A percentile compares a stretch with the other conserved stretches of the same genome.
Conservation (phyloP, 345 rosid genomes). For the Corchorus olitorius region DNA sequence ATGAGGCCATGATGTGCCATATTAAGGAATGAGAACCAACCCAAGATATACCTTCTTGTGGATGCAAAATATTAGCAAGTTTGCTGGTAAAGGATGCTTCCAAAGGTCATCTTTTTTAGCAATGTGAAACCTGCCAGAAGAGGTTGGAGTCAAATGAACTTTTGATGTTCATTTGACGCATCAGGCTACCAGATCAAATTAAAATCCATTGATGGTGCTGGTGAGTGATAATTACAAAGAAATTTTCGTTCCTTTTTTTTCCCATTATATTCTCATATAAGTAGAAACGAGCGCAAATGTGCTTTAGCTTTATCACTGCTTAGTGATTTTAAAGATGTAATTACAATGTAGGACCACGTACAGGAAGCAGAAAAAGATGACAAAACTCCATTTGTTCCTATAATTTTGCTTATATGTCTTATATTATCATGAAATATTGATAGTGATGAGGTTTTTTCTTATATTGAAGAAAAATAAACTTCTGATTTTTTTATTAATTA, state of each 20-base stretch:
- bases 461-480: background rate
- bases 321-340: too few species aligned
- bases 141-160: conserved; percentile 7
- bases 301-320: background rate
- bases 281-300: background rate
- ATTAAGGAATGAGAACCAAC: background rate
- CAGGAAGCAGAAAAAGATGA: background rate
- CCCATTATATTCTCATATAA: background rate
- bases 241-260: background rate
- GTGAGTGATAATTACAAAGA: conserved; percentile 6
- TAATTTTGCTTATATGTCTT: conserved; percentile 2
- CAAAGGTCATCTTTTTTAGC: background rate
- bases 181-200: background rate
- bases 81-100: background rate
- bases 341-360: background rate
- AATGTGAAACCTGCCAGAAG: conserved; percentile 4
- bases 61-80: background rate
- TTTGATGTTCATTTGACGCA: background rate
- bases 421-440: background rate
- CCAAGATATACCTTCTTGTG: background rate
- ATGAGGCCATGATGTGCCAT: background rate
- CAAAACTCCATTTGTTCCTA: background rate
- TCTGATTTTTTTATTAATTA: background rate
- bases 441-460: background rate
- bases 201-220: background rate